Evolutionary conservation across 2,329 filamentous ascomycete genomes (phyloP).

Genomic region (Orbilia quercus): DNA sequence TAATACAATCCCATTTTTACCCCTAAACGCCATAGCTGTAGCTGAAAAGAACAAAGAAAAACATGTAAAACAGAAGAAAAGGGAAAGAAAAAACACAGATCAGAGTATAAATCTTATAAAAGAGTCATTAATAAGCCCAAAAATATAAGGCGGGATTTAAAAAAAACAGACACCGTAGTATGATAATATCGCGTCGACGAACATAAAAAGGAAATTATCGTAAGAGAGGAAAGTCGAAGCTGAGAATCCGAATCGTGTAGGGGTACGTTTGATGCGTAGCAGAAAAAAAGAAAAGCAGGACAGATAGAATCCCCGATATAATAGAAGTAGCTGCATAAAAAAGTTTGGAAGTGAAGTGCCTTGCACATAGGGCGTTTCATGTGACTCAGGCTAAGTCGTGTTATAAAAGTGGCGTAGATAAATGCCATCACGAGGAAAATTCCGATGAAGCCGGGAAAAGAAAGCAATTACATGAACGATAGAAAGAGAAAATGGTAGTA

Average conservation of each 20-base stretch:
- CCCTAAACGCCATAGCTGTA: conserved; percentile 5
- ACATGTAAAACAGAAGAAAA: not conserved
- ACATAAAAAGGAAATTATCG: no score
- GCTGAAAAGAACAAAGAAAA: not conserved
- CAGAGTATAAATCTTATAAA: no score
- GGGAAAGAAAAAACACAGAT: not conserved
- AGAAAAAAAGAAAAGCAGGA: not conserved
- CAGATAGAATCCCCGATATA: not conserved
- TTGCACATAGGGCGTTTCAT: conserved; percentile 25
- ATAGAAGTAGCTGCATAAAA: conserved; percentile 6
- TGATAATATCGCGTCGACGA: no score
- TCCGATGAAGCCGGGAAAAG: conserved; percentile 2
- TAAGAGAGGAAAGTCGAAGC: not conserved
- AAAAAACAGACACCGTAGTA: not conserved
- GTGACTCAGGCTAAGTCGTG: conserved; percentile 1
- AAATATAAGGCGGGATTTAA: no score
- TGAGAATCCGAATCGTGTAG: no score
- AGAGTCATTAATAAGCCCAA: no score
- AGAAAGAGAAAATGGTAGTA: conserved; percentile 7
- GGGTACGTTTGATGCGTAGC: no score
- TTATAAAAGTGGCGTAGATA: conserved; percentile 4
- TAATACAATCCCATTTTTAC: conserved; percentile 32
- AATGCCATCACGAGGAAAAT: conserved; percentile 14
- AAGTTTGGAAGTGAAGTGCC: no score
- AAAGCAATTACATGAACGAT: no score